A percentile compares a stretch with the other conserved stretches of the same genome.
Conservation (phyloP, 768 basidiomycete species). For the Leccinum disarticulatum region DNA sequence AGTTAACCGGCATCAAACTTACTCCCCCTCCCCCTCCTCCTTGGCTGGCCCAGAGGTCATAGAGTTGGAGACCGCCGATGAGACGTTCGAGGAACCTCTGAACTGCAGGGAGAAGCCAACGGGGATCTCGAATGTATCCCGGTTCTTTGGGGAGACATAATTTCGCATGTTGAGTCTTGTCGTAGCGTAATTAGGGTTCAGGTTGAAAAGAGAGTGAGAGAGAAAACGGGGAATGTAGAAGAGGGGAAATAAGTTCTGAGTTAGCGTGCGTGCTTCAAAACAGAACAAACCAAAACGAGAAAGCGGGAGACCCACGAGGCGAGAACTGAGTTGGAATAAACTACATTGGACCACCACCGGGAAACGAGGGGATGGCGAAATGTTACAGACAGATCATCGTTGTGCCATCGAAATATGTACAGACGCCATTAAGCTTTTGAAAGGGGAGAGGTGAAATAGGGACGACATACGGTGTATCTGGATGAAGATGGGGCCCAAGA, state of each 20-base stretch:
- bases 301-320: conserved; percentile 21
- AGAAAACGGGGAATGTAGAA: too few species aligned
- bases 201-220: neutral
- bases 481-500: conserved; percentile 21
- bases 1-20: neutral
- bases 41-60: neutral
- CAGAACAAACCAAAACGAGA: neutral
- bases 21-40: neutral
- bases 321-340: conserved; percentile 32
- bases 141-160: conserved; percentile 6
- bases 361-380: neutral
- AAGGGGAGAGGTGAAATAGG: neutral
- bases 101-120: neutral
- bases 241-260: too few species aligned
- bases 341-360: conserved; percentile 4
- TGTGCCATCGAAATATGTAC: neutral
- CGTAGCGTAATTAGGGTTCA: too few species aligned
- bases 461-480: conserved; percentile 27
- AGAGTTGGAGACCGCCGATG: neutral
- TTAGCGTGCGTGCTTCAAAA: neutral
- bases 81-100: neutral
- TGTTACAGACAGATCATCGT: too few species aligned
- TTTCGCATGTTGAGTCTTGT: conserved; percentile 30
- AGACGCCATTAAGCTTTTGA: neutral
- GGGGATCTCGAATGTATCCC: neutral